Evolutionary conservation across 2,329 filamentous ascomycete genomes (phyloP).

Genomic region (Penicillium sp.): DNA sequence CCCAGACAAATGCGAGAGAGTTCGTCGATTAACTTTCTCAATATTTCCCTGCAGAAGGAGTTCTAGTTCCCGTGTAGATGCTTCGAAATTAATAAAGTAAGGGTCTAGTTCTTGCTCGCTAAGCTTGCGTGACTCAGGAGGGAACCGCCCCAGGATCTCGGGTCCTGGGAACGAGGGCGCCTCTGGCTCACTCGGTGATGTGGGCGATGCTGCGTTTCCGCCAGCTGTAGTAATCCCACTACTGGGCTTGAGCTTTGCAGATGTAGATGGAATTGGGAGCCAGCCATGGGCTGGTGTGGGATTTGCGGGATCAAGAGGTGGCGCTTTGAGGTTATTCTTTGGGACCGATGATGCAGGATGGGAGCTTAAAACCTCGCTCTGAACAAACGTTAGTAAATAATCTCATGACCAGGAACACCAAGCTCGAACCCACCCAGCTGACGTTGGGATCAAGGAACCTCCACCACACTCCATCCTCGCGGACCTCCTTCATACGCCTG

Average conservation of each 20-base stretch:
- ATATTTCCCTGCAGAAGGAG: conserved; percentile 84
- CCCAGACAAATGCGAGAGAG: conserved; percentile 78
- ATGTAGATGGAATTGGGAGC: conserved; percentile 79
- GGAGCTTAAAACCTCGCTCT: conserved; percentile 94
- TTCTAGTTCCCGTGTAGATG: conserved; percentile 88
- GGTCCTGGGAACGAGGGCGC: conserved; percentile 57
- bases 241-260: conserved; percentile 73
- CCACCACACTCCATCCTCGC: conserved; percentile 95
- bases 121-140: conserved; percentile 70
- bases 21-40: conserved; percentile 92
- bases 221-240: conserved; percentile 52
- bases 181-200: conserved; percentile 53
- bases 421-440: conserved; percentile 72
- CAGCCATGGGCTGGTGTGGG: conserved; percentile 82
- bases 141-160: conserved; percentile 75
- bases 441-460: conserved; percentile 96
- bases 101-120: conserved; percentile 90
- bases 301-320: conserved; percentile 93
- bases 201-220: conserved; percentile 16
- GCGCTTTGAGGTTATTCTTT: conserved; percentile 90
- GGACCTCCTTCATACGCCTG: conserved; percentile 84
- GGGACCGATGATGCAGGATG: conserved; percentile 88
- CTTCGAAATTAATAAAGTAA: conserved; percentile 92
- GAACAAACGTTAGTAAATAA: conserved; percentile 23
- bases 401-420: neutral